Conservation (phyloP, 2,329 filamentous ascomycete species). For the Coniochaeta sp. region DNA sequence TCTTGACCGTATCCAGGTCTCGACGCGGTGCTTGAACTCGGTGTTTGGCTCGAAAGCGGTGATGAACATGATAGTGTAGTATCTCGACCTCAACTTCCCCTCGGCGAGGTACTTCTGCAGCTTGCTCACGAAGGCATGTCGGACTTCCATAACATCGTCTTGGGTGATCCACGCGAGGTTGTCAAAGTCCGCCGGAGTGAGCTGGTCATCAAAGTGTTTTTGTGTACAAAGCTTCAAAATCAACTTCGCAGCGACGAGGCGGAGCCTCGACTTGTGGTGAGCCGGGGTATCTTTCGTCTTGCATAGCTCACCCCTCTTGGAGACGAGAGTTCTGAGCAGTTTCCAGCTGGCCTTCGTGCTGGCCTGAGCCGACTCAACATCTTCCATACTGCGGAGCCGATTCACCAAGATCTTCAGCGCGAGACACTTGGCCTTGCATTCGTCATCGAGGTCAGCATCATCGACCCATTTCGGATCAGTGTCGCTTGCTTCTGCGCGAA, state of each 20-base stretch:
- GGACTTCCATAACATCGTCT: slow-evolving; percentile 66
- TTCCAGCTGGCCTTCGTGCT: slow-evolving; percentile 65
- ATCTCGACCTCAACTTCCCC: slow-evolving; percentile 62
- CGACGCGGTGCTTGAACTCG: slow-evolving; percentile 65
- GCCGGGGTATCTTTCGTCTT: slow-evolving; percentile 68
- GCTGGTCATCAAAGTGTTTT: slow-evolving; percentile 66
- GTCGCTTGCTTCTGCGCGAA: slow-evolving; percentile 53
- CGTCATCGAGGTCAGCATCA: slow-evolving; percentile 64
- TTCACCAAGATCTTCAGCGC: slow-evolving; percentile 84
- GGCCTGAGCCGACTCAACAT: slow-evolving; percentile 44
- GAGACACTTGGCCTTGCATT: slow-evolving; percentile 75
- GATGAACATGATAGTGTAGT: slow-evolving; percentile 84
- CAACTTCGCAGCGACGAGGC: slow-evolving; percentile 72
- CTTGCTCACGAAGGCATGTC: slow-evolving; percentile 71
- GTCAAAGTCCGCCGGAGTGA: slow-evolving; percentile 71
- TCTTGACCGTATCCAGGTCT: slow-evolving; percentile 85
- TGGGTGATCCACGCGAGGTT: slow-evolving; percentile 74
- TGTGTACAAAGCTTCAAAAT: slow-evolving; percentile 77
- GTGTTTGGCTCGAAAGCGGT: slow-evolving; percentile 80
- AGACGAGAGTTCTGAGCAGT: slow-evolving; percentile 69
- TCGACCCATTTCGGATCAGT: slow-evolving; percentile 59
- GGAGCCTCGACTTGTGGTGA: slow-evolving; percentile 71
- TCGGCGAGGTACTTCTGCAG: slow-evolving; percentile 85
- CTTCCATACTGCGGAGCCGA: slow-evolving; percentile 57
- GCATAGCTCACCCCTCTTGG: slow-evolving; percentile 70